Evolutionary conservation across 306 rosid genomes (phyloP), one percentile per base, ranked within the genome.

Genomic region (Argentina anserina): DNA sequence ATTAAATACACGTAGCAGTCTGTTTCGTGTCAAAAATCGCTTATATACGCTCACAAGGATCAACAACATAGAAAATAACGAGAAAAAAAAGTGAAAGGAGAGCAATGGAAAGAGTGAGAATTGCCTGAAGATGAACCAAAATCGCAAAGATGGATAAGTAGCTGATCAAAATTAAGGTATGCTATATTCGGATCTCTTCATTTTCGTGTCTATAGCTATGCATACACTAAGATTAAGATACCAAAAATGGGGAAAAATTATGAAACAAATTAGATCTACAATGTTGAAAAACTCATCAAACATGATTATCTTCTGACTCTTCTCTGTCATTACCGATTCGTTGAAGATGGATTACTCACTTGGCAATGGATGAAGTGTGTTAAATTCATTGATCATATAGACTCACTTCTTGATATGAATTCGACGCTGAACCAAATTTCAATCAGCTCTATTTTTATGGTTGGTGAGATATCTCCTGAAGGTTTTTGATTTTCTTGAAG

Each of bases 91-190:
- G 28, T 0, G 3, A 17, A 26, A 55, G 1, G 5, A 55, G 40
- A 55, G 1, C 0, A 7, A 55, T 23, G 34, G 21, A 31, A 53
- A 17, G 28, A 53, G 26, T 41, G 28, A 9, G 9, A 12, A 52
- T 37, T 7, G 3, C 13, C 1, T 9, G 9, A 55, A 56, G 26
- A 61, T 61, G 25, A 3, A 39, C 0, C 4, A 9, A 26, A 26
- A 53, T 7, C 0, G 10, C 45, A 6, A 70, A 13, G 9, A 31
- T 20, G 11, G 7, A 59, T 8, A 23, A 28, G 14, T 43, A 60
- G 13, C 45, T 23, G 61, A 73, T 33, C 28, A 40, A 61, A 45
- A 21, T 62, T 61, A 34, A 61, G 49, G 69, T 73, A 73, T 33
- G 23, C 47, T n/a, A 31, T n/a, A 31, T 33, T 20, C 34, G 9